A percentile compares a stretch with the other conserved stretches of the same genome.
Conservation (phyloP, 2,329 filamentous ascomycete genomes). For the Aspergillus aculeatus region DNA sequence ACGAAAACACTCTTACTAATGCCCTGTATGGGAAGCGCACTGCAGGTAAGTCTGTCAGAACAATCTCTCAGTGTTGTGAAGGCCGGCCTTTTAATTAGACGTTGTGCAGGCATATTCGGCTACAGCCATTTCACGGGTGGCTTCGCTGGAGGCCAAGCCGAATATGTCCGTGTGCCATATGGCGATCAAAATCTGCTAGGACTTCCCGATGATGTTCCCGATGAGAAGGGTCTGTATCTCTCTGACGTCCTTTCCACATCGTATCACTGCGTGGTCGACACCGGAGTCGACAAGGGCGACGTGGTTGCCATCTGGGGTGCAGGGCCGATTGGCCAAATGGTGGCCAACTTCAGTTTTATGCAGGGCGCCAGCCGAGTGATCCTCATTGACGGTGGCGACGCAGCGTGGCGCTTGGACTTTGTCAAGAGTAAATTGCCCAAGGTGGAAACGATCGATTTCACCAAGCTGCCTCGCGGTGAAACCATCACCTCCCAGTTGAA, state of each 20-base stretch:
- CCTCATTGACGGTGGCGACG: conserved; percentile 70
- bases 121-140: conserved; percentile 77
- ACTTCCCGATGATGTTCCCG: conserved; percentile 74
- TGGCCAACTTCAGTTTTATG: conserved; percentile 64
- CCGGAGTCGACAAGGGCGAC: conserved; percentile 73
- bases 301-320: conserved; percentile 83
- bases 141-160: conserved; percentile 83
- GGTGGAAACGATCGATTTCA: conserved; percentile 69
- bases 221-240: conserved; percentile 79
- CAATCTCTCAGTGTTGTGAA: no score
- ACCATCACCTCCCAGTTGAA: conserved; percentile 72
- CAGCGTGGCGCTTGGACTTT: conserved; percentile 64
- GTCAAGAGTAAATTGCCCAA: conserved; percentile 64
- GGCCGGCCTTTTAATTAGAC: no score
- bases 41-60: conserved; percentile 62
- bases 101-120: conserved; percentile 58
- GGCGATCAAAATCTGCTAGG: conserved; percentile 79
- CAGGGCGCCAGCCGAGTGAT: conserved; percentile 75
- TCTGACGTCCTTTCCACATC: conserved; percentile 78
- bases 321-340: conserved; percentile 81
- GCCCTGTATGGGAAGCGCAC: conserved; percentile 78
- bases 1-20: conserved; percentile 67
- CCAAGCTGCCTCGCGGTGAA: conserved; percentile 58
- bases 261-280: conserved; percentile 81
- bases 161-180: conserved; percentile 78